phyloP scores from a whole-genome alignment of 805 yeast species.

The Jamesozyma piceae region DNA sequence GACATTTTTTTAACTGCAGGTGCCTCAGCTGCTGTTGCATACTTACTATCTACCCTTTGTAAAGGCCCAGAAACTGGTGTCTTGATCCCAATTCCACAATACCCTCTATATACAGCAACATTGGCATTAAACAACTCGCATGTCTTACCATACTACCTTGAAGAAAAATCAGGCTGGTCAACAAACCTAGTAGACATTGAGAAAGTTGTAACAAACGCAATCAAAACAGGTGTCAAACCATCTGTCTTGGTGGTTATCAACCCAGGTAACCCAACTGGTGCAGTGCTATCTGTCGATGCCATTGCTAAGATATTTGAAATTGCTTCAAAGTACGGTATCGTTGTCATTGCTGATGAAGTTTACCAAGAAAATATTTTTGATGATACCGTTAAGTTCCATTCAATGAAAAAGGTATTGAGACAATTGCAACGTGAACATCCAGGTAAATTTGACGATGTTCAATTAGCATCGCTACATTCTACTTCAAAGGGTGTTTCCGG shows the following conservation, averaged over 20 bases:
- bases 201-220: conserved; percentile 40
- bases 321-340: conserved; percentile 78
- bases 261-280: conserved; percentile 98
- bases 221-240: conserved; percentile 47
- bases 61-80: conserved; percentile 62
- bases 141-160: conserved; percentile 77
- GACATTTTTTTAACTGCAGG: conserved; percentile 84
- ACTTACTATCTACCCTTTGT: conserved; percentile 62
- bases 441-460: conserved; percentile 59
- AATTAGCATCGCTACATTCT: conserved; percentile 90
- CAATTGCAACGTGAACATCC: conserved; percentile 48
- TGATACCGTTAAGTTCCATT: conserved; percentile 60
- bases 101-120: conserved; percentile 94
- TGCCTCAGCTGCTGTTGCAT: conserved; percentile 89
- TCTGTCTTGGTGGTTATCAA: conserved; percentile 85
- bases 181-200: conserved; percentile 62
- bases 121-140: conserved; percentile 74
- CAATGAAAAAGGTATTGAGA: conserved; percentile 72
- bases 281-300: conserved; percentile 55
- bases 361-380: conserved; percentile 92
- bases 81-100: conserved; percentile 95
- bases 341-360: conserved; percentile 93
- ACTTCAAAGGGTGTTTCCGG: conserved; percentile 96
- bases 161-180: conserved; percentile 79
- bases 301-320: conserved; percentile 64